Conservation (phyloP, 441 rosid species). For the Sinapis alba region DNA sequence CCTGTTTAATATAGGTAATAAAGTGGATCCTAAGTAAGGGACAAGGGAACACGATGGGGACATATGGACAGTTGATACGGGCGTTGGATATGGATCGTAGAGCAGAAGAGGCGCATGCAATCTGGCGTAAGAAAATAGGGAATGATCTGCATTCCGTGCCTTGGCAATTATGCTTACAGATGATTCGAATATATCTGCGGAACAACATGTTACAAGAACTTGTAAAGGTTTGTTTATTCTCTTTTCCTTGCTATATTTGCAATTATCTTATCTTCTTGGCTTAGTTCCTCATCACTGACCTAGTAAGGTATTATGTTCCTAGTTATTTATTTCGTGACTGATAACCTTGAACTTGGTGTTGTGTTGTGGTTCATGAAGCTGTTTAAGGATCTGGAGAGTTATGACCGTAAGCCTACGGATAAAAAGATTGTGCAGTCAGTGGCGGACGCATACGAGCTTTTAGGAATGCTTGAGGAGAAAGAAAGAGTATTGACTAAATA, state of each 20-base stretch:
- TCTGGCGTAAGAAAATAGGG: slow-evolving; percentile 82
- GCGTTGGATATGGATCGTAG: slow-evolving; percentile 93
- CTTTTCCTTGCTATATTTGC: not conserved
- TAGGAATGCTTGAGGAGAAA: slow-evolving; percentile 74
- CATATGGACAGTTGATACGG: slow-evolving; percentile 67
- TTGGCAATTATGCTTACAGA: slow-evolving; percentile 78
- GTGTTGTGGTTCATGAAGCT: slow-evolving; percentile 58
- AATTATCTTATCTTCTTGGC: slow-evolving; percentile 1
- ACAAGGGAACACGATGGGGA: slow-evolving; percentile 89
- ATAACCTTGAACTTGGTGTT: slow-evolving; percentile 20
- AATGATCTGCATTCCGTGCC: slow-evolving; percentile 86
- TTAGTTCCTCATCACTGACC: slow-evolving; percentile 1
- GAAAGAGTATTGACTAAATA: slow-evolving; percentile 64
- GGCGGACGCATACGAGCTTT: slow-evolving; percentile 77
- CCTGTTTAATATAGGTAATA: slow-evolving; percentile 59
- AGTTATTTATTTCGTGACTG: not conserved
- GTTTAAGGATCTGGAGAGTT: slow-evolving; percentile 82
- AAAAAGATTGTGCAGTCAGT: slow-evolving; percentile 75
- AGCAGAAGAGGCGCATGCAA: slow-evolving; percentile 82
- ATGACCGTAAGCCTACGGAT: slow-evolving; percentile 77
- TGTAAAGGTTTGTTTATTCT: slow-evolving; percentile 57
- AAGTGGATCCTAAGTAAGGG: slow-evolving; percentile 99
- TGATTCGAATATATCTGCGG: slow-evolving; percentile 79
- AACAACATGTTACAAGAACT: slow-evolving; percentile 81
- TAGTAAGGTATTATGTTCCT: not conserved